phyloP scores from a whole-genome alignment of 495 filamentous ascomycete species.

The Stereocaulon alpinum region DNA sequence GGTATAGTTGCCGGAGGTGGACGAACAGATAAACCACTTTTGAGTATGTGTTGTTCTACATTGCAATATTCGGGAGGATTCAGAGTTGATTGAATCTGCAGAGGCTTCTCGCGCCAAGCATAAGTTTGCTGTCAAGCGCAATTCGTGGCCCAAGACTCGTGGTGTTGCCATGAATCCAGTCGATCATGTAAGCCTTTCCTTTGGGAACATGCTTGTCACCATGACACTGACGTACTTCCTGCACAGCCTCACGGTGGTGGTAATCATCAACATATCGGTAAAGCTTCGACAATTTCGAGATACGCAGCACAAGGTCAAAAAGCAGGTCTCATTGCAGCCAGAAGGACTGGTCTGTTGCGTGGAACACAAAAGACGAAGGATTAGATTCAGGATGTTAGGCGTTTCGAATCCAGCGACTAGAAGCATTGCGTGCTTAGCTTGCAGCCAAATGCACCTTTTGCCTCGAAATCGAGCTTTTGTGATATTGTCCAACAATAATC shows the following conservation, averaged over 20 bases:
- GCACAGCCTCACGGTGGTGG: constrained; percentile 93
- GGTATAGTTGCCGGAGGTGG: constrained; percentile 99
- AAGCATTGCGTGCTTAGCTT: constrained; percentile 1
- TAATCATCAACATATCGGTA: constrained; percentile 99
- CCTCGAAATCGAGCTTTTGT: not conserved
- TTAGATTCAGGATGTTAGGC: constrained; percentile 30
- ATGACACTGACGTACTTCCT: constrained; percentile 28
- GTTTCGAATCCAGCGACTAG: not conserved
- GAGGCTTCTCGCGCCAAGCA: constrained; percentile 97
- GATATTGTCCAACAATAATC: not conserved
- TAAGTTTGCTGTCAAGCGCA: constrained; percentile 99
- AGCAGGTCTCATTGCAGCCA: constrained; percentile 98
- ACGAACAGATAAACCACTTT: constrained; percentile 96
- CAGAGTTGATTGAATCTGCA: constrained; percentile 27
- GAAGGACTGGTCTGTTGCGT: constrained; percentile 96
- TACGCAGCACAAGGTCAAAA: constrained; percentile 98
- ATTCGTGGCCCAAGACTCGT: constrained; percentile 99
- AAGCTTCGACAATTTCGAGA: constrained; percentile 97
- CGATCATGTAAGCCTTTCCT: constrained; percentile 66
- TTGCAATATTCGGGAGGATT: not conserved
- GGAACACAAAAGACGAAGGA: constrained; percentile 99
- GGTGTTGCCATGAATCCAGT: constrained; percentile 99
- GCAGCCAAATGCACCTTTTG: not conserved
- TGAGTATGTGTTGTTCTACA: constrained; percentile 46
- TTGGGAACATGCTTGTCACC: not conserved